Evolutionary conservation across 1,139 yeast species (phyloP).

Genomic region (Eremothecium coryli): DNA sequence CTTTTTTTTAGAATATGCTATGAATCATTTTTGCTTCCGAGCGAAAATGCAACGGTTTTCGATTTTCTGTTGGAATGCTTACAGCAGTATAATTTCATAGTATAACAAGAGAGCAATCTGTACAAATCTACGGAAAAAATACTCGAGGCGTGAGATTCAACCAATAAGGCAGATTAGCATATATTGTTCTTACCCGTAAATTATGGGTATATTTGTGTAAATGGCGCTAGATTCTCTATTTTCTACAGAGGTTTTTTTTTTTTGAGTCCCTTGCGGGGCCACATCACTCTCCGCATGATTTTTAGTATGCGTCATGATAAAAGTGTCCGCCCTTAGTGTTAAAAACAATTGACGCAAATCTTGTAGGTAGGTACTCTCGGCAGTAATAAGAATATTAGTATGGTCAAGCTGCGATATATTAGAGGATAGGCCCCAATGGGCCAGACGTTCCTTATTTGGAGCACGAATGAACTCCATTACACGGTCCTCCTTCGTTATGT

Average conservation of each 20-base stretch:
- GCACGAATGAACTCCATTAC: constrained; percentile 1
- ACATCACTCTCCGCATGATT: not conserved
- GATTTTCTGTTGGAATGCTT: too few relatives aligned
- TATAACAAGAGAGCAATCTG: too few relatives aligned
- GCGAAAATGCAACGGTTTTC: too few relatives aligned
- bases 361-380: not conserved
- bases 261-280: too few relatives aligned
- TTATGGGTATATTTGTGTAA: too few relatives aligned
- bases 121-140: too few relatives aligned
- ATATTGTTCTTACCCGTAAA: too few relatives aligned
- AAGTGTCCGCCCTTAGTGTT: not conserved
- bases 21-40: not conserved
- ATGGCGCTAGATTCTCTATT: too few relatives aligned
- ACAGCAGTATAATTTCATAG: too few relatives aligned
- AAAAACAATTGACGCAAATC: not conserved
- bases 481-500: constrained; percentile 1
- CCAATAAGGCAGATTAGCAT: too few relatives aligned
- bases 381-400: constrained; percentile 2
- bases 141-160: too few relatives aligned
- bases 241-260: too few relatives aligned
- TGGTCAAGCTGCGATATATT: not conserved
- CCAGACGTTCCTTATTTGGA: constrained; percentile 4
- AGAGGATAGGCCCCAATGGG: constrained; percentile 3
- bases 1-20: not conserved
- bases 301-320: not conserved